These are phyloP conservation scores for Rhodofomes roseus DNA, from an alignment of 1,284 basidiomycete species.

Conservation along the genomic window DNA sequence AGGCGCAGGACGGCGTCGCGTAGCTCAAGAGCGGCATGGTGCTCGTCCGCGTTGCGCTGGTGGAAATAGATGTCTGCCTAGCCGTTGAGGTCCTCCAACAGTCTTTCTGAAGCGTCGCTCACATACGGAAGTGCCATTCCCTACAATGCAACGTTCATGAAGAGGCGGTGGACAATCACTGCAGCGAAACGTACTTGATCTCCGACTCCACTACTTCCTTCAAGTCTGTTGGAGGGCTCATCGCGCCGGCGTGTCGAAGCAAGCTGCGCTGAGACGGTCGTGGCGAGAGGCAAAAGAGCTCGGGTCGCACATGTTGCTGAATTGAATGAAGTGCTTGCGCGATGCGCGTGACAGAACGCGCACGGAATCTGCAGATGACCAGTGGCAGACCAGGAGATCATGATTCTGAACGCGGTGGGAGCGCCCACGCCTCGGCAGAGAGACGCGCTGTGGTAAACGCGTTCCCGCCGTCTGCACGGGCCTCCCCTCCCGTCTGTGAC, in stretches of 20 bases:
- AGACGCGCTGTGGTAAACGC: too few relatives aligned
- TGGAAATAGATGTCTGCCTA: slow-evolving; percentile 70
- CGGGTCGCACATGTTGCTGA: not conserved
- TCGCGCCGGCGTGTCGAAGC: slow-evolving; percentile 2
- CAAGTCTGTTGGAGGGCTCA: slow-evolving; percentile 49
- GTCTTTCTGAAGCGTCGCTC: not conserved
- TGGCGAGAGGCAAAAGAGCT: not conserved
- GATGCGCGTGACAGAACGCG: not conserved
- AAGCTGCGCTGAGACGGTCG: not conserved
- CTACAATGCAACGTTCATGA: slow-evolving; percentile 30
- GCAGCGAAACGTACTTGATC: slow-evolving; percentile 52
- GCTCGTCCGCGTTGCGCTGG: slow-evolving; percentile 59
- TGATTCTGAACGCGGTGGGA: not conserved
- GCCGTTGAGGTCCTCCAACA: not conserved
- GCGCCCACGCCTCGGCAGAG: not conserved
- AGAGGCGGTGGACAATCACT: not conserved
- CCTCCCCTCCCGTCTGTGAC: not conserved
- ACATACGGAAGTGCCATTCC: slow-evolving; percentile 75
- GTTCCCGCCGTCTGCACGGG: not conserved
- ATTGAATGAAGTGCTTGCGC: not conserved
- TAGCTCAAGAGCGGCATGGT: slow-evolving; percentile 60
- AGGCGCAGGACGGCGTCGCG: slow-evolving; percentile 67
- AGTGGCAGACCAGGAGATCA: too few relatives aligned
- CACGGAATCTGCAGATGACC: not conserved
- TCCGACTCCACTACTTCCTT: slow-evolving; percentile 58